Percentiles rank a stretch among this genome's conserved stretches.
These are phyloP conservation scores for Anthracocystis walkeri DNA, from an alignment of 1,284 basidiomycete genomes.

Conservation along the genomic window DNA sequence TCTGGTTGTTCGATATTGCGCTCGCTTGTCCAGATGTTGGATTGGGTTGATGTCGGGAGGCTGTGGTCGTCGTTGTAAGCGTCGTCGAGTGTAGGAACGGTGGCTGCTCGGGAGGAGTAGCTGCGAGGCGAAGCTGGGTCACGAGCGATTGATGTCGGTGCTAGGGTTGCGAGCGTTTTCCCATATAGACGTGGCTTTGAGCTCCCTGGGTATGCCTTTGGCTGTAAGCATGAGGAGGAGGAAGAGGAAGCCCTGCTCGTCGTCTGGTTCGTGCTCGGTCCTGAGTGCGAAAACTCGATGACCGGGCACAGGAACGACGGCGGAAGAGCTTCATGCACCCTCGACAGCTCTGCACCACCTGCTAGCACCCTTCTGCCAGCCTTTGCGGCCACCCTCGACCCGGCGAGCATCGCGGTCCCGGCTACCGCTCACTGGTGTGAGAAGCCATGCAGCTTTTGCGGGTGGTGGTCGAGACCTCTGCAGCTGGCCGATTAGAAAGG, in stretches of 20 bases:
- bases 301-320: slow-evolving; percentile 32
- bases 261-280: neutral
- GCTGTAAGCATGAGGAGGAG: neutral
- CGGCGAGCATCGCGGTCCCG: slow-evolving; percentile 38
- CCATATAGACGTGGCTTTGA: neutral
- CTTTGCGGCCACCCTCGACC: slow-evolving; percentile 21
- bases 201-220: neutral
- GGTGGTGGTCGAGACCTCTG: neutral
- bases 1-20: neutral
- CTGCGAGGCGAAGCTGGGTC: neutral
- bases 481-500: slow-evolving; percentile 1
- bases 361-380: slow-evolving; percentile 12
- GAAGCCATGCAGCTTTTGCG: slow-evolving; percentile 20
- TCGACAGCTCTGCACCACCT: neutral
- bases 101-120: slow-evolving; percentile 18
- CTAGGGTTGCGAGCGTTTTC: too few relatives aligned
- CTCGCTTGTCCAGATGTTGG: slow-evolving; percentile 1
- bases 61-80: neutral
- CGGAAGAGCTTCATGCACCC: slow-evolving; percentile 7
- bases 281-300: slow-evolving; percentile 5
- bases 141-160: neutral
- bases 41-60: neutral
- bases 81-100: neutral
- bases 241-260: slow-evolving; percentile 11
- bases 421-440: slow-evolving; percentile 20